Conservation (phyloP, 106 monocot species). For the Phalaenopsis equestris region DNA sequence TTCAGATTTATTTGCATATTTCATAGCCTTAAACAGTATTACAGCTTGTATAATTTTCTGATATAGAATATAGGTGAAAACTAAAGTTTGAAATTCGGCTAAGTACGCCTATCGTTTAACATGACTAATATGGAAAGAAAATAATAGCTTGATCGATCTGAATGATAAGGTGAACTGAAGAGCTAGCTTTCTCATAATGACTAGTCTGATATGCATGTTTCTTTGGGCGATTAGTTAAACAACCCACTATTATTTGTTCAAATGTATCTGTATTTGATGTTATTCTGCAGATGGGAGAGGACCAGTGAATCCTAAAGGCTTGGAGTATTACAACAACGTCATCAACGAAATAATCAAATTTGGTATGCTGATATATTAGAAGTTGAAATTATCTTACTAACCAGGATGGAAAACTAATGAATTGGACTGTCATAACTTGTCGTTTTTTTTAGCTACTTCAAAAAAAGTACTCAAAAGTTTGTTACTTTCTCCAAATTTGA, state of each 20-base stretch:
- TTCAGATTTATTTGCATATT: neutral
- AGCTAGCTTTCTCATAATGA: neutral
- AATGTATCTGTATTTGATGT: neutral
- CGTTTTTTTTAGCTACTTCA: neutral
- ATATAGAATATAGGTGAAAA: neutral
- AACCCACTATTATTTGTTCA: neutral
- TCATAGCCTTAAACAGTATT: neutral
- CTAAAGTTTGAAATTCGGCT: neutral
- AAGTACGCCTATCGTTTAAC: neutral
- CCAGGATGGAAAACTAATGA: conserved; percentile 6
- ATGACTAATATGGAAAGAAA: neutral
- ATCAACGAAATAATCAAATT: conserved; percentile 46
- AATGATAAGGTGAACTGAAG: neutral
- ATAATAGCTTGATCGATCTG: neutral
- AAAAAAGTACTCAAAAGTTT: neutral
- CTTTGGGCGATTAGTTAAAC: neutral
- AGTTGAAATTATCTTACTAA: neutral
- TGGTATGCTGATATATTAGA: conserved; percentile 23
- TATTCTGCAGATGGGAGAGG: conserved; percentile 53
- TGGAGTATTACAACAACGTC: conserved; percentile 58
- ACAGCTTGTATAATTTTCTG: neutral
- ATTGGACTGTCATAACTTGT: neutral
- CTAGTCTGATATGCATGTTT: neutral
- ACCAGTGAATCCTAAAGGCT: conserved; percentile 49
- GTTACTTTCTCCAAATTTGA: neutral